These are phyloP conservation scores for Xylariaceae sp. DNA, from an alignment of 2,329 filamentous ascomycete species.

Conservation along the genomic window DNA sequence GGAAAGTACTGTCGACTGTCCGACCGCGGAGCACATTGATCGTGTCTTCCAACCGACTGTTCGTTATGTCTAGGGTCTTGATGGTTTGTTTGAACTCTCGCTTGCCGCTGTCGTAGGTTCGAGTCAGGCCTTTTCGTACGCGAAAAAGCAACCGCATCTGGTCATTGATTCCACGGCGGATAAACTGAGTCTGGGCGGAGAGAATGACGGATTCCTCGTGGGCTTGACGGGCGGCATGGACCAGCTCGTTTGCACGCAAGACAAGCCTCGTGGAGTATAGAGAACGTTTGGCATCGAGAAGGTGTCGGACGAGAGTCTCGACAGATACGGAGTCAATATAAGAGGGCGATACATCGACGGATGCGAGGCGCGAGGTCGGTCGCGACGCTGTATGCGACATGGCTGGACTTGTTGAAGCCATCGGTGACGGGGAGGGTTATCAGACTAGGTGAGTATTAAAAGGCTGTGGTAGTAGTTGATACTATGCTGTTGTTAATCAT, in stretches of 20 bases:
- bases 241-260: slow-evolving; percentile 79
- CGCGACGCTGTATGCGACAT: slow-evolving; percentile 22
- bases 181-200: slow-evolving; percentile 62
- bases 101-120: slow-evolving; percentile 53
- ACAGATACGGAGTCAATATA: slow-evolving; percentile 46
- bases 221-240: slow-evolving; percentile 66
- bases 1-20: slow-evolving; percentile 58
- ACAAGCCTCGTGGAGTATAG: slow-evolving; percentile 79
- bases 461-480: background rate
- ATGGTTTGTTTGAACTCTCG: slow-evolving; percentile 58
- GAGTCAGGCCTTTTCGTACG: slow-evolving; percentile 47
- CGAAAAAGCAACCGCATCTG: slow-evolving; percentile 49
- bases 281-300: slow-evolving; percentile 81
- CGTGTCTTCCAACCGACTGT: slow-evolving; percentile 59
- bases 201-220: slow-evolving; percentile 76
- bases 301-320: slow-evolving; percentile 75
- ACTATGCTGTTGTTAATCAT: background rate
- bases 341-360: slow-evolving; percentile 32
- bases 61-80: slow-evolving; percentile 60
- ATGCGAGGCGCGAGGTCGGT: slow-evolving; percentile 20
- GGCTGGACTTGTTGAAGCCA: slow-evolving; percentile 26
- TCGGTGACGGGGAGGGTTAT: slow-evolving; percentile 13
- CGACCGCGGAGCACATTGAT: slow-evolving; percentile 61
- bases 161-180: slow-evolving; percentile 56
- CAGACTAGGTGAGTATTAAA: background rate